phyloP scores from a whole-genome alignment of 1,139 yeast species.

The Scheffersomyces lignicola region DNA sequence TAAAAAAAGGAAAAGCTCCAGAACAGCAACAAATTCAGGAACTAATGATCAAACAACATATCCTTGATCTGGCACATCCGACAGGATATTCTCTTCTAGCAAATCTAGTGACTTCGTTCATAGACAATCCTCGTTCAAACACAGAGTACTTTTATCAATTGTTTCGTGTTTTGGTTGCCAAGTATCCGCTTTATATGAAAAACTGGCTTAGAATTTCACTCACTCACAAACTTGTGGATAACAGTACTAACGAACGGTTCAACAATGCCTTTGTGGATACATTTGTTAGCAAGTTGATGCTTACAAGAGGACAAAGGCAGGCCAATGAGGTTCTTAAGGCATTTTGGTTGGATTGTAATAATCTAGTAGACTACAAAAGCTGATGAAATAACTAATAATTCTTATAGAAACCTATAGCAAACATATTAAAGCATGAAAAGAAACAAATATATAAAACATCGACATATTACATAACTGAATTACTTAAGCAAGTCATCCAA shows the following conservation, averaged over 20 bases:
- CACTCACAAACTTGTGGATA: slow-evolving; percentile 8
- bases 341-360: slow-evolving; percentile 63
- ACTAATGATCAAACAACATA: slow-evolving; percentile 29
- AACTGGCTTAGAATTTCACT: slow-evolving; percentile 45
- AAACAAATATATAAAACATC: slow-evolving; percentile 1
- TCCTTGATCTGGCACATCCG: slow-evolving; percentile 5
- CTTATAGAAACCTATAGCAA: neutral
- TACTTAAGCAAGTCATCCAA: slow-evolving; percentile 35
- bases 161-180: slow-evolving; percentile 52
- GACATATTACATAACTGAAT: slow-evolving; percentile 5
- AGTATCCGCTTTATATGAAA: slow-evolving; percentile 49
- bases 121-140: slow-evolving; percentile 59
- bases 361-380: slow-evolving; percentile 43
- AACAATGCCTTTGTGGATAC: slow-evolving; percentile 24
- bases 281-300: slow-evolving; percentile 55
- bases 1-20: slow-evolving; percentile 51
- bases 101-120: slow-evolving; percentile 33
- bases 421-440: neutral
- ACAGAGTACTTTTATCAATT: slow-evolving; percentile 58
- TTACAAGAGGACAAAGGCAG: slow-evolving; percentile 65
- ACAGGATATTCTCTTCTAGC: slow-evolving; percentile 39
- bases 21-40: slow-evolving; percentile 43
- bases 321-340: slow-evolving; percentile 57
- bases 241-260: slow-evolving; percentile 16
- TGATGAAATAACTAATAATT: neutral